A percentile compares a stretch with the other conserved stretches of the same genome.
Conservation (phyloP, 2,329 filamentous ascomycete genomes). For the Sporothrix brasiliensis region DNA sequence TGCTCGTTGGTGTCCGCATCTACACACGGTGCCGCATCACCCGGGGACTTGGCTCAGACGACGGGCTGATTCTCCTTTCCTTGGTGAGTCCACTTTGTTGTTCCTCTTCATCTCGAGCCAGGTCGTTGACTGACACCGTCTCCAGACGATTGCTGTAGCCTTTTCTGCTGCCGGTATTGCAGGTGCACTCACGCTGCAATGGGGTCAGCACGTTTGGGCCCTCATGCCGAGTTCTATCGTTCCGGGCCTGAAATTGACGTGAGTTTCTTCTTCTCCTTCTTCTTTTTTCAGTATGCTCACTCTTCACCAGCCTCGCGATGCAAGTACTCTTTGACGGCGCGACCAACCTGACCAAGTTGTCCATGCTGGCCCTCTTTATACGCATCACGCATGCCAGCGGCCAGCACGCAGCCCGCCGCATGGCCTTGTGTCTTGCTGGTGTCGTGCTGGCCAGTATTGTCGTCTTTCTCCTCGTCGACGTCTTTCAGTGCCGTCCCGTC, state of each 20-base stretch:
- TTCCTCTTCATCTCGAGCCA: background rate
- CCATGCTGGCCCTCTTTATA: conserved; percentile 16
- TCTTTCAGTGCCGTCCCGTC: conserved; percentile 11
- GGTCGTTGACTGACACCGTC: background rate
- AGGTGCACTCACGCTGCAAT: conserved; percentile 7
- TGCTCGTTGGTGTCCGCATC: conserved; percentile 43
- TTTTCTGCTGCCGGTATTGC: conserved; percentile 14
- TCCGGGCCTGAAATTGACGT: conserved; percentile 1
- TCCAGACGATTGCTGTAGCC: background rate
- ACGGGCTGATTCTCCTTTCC: conserved; percentile 45
- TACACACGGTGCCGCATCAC: conserved; percentile 45
- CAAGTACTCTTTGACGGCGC: conserved; percentile 1
- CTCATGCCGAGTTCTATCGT: background rate
- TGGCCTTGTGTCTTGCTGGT: background rate
- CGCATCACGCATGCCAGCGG: conserved; percentile 8
- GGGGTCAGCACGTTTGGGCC: conserved; percentile 1
- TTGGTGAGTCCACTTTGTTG: conserved; percentile 39
- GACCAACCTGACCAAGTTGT: conserved; percentile 7
- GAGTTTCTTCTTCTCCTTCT: no score
- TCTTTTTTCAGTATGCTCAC: background rate
- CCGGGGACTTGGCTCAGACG: conserved; percentile 45
- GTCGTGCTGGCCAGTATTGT: background rate
- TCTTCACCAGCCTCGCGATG: background rate
- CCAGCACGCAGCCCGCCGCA: background rate
- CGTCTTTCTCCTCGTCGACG: background rate